Percentiles rank a stretch among this genome's conserved stretches.
Conservation (phyloP, 2,329 filamentous ascomycete genomes). For the Neonectria magnoliae region DNA sequence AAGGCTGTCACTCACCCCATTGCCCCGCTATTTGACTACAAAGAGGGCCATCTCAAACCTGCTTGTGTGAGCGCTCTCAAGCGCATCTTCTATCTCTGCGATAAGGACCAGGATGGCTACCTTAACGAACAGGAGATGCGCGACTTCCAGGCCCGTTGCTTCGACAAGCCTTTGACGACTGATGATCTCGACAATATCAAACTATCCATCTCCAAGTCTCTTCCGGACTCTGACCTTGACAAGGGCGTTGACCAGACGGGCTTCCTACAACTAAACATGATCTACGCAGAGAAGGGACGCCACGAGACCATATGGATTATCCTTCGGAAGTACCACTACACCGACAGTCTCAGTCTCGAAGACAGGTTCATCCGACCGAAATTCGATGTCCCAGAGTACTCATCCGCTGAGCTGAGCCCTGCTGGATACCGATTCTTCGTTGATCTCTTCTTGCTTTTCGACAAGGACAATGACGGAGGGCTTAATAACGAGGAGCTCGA, state of each 20-base stretch:
- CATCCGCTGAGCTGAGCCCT: constrained; percentile 93
- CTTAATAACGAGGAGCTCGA: constrained; percentile 86
- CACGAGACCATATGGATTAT: constrained; percentile 99
- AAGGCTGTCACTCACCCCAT: constrained; percentile 98
- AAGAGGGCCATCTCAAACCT: constrained; percentile 88
- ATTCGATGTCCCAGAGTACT: constrained; percentile 91
- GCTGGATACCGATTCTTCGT: constrained; percentile 97
- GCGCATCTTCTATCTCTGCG: constrained; percentile 93
- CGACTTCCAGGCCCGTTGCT: constrained; percentile 90
- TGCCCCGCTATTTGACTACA: constrained; percentile 95
- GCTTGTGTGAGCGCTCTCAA: constrained; percentile 86
- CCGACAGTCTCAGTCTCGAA: constrained; percentile 90
- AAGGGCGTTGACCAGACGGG: constrained; percentile 83
- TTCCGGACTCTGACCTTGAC: constrained; percentile 69
- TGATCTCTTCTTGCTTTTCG: constrained; percentile 92
- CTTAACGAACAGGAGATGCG: constrained; percentile 91
- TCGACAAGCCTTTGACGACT: constrained; percentile 83
- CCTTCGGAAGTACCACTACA: constrained; percentile 92
- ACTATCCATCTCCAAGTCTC: constrained; percentile 77
- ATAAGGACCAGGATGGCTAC: constrained; percentile 94
- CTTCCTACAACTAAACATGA: constrained; percentile 91
- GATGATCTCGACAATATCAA: constrained; percentile 94
- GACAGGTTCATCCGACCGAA: constrained; percentile 92
- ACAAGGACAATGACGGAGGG: constrained; percentile 97
- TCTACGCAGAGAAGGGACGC: constrained; percentile 96